Conservation (phyloP, 352 stramenopile genomes). For the Phytophthora aleatoria region DNA sequence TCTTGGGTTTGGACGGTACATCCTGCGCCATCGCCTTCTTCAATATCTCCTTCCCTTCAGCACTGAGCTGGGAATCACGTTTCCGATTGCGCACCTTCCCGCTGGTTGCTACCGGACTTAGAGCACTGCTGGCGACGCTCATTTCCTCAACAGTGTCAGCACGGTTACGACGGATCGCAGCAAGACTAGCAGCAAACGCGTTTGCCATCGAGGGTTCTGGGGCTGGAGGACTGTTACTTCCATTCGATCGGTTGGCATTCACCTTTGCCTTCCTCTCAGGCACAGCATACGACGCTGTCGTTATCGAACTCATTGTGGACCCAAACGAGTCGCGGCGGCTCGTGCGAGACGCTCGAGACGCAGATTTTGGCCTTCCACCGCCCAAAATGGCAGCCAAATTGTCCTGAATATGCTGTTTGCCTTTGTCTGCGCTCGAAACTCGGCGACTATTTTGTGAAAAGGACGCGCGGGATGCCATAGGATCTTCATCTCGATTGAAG, state of each 20-base stretch:
- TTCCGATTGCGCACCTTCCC: constrained; percentile 55
- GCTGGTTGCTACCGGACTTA: constrained; percentile 27
- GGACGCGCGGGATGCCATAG: constrained; percentile 37
- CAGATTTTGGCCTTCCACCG: constrained; percentile 41
- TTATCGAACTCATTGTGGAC: constrained; percentile 43
- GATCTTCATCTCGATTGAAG: constrained; percentile 40
- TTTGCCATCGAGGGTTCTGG: constrained; percentile 55
- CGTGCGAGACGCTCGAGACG: constrained; percentile 26
- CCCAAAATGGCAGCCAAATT: constrained; percentile 71
- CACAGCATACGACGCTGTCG: constrained; percentile 19
- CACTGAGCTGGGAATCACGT: constrained; percentile 73
- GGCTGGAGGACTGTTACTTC: constrained; percentile 15
- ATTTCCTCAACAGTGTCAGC: constrained; percentile 65
- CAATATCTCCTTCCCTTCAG: constrained; percentile 76
- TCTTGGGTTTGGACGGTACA: constrained; percentile 25
- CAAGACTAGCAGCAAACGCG: constrained; percentile 74
- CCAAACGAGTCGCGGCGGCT: constrained; percentile 61
- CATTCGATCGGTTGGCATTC: constrained; percentile 17
- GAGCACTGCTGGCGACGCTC: constrained; percentile 17
- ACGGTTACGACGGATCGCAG: constrained; percentile 73
- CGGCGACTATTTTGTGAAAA: constrained; percentile 50
- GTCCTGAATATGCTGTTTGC: constrained; percentile 55
- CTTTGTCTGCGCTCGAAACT: constrained; percentile 42
- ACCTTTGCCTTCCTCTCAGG: constrained; percentile 32
- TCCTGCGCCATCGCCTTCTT: constrained; percentile 50